phyloP scores from a whole-genome alignment of 2,329 filamentous ascomycete species.

The Alternaria novae-zelandiae region DNA sequence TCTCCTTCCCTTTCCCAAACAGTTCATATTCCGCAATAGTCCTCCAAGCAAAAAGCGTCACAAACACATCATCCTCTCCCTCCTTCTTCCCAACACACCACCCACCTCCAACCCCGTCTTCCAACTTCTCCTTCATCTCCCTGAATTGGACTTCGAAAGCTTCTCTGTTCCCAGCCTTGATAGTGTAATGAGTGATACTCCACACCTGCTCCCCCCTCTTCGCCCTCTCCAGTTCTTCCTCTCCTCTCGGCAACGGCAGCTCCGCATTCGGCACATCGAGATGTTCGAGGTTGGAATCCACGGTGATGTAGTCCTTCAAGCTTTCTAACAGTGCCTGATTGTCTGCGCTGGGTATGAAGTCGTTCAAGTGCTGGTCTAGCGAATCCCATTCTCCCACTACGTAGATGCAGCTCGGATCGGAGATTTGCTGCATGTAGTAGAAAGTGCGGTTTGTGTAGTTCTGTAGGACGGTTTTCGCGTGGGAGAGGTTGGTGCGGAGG shows the following conservation, averaged over 20 bases:
- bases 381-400: slow-evolving; percentile 57
- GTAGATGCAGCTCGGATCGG: slow-evolving; percentile 52
- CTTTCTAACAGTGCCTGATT: slow-evolving; percentile 51
- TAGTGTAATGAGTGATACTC: slow-evolving; percentile 45
- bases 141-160: slow-evolving; percentile 27
- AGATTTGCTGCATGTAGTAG: slow-evolving; percentile 51
- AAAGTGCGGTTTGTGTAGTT: slow-evolving; percentile 47
- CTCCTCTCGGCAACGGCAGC: slow-evolving; percentile 33
- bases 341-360: slow-evolving; percentile 51
- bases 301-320: slow-evolving; percentile 47
- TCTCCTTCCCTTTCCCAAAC: slow-evolving; percentile 43
- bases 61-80: slow-evolving; percentile 49
- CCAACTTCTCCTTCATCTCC: not conserved
- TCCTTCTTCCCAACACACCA: slow-evolving; percentile 50
- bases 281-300: slow-evolving; percentile 53
- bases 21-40: slow-evolving; percentile 43
- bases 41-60: slow-evolving; percentile 51
- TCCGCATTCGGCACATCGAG: slow-evolving; percentile 46
- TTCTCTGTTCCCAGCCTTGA: slow-evolving; percentile 28
- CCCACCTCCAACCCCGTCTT: slow-evolving; percentile 40
- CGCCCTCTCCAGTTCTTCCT: not conserved
- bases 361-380: slow-evolving; percentile 49
- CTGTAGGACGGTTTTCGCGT: slow-evolving; percentile 49
- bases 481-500: slow-evolving; percentile 41
- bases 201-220: slow-evolving; percentile 21